phyloP scores from a whole-genome alignment of 192 early-diverging fungal species.

The Funneliformis mosseae region DNA sequence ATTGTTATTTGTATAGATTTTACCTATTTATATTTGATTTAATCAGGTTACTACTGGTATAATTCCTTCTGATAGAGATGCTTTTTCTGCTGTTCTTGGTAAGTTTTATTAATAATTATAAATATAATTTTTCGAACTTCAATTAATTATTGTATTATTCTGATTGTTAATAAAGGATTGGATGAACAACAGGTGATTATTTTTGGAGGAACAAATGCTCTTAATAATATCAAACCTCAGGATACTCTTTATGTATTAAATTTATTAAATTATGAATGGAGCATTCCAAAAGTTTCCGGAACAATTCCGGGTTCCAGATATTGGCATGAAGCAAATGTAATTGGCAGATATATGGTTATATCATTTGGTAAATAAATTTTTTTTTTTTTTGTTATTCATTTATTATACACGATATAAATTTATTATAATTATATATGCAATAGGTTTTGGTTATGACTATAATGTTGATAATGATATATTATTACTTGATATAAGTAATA shows the following conservation, averaged over 20 bases:
- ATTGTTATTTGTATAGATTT: too few relatives aligned
- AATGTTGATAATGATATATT: neutral
- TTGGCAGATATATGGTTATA: neutral
- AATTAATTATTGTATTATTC: neutral
- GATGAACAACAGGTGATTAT: neutral
- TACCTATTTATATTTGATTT: too few relatives aligned
- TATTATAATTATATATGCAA: neutral
- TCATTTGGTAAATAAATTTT: neutral
- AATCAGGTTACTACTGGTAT: too few relatives aligned
- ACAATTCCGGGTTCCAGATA: neutral
- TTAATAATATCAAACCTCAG: too few relatives aligned
- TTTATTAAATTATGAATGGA: neutral
- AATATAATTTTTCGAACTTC: too few relatives aligned
- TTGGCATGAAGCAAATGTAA: neutral
- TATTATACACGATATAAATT: neutral
- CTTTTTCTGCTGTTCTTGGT: neutral
- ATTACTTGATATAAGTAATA: neutral
- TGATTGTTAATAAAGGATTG: neutral
- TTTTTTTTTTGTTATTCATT: too few relatives aligned
- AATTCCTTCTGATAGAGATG: too few relatives aligned
- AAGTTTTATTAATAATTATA: neutral
- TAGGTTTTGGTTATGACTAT: neutral
- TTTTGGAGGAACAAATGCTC: neutral
- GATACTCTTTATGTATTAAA: neutral
- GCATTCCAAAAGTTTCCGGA: neutral